phyloP scores from a whole-genome alignment of 2,329 filamentous ascomycete genomes.

The Verticillium albo-atrum region DNA sequence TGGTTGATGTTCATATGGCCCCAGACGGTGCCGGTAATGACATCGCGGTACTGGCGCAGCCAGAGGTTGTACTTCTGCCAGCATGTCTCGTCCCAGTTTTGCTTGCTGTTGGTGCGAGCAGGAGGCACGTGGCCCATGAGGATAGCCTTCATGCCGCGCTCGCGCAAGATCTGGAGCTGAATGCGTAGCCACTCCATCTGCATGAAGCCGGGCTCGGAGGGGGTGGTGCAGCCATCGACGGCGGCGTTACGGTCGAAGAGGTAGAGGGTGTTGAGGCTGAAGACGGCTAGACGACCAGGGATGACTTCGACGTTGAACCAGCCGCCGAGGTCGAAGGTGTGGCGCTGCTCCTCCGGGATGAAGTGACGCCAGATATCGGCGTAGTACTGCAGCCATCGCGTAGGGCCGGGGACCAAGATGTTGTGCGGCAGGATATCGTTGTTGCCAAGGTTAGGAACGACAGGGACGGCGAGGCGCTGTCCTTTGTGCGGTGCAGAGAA shows the following conservation, averaged over 20 bases:
- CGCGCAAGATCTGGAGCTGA: constrained; percentile 78
- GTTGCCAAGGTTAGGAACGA: constrained; percentile 90
- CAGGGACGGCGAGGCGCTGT: constrained; percentile 65
- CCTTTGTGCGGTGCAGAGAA: constrained; percentile 55
- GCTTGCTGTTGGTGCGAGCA: constrained; percentile 78
- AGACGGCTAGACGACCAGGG: constrained; percentile 76
- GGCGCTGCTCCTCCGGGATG: constrained; percentile 87
- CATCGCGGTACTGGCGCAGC: constrained; percentile 85
- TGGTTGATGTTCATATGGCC: constrained; percentile 99
- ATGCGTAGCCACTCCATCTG: constrained; percentile 95
- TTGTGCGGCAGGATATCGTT: constrained; percentile 98
- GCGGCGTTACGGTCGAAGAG: constrained; percentile 91
- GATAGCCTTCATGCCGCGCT: constrained; percentile 88
- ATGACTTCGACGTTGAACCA: constrained; percentile 96
- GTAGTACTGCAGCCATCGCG: constrained; percentile 77
- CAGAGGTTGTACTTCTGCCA: constrained; percentile 97
- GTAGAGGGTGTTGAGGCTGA: constrained; percentile 95
- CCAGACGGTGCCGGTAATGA: constrained; percentile 74
- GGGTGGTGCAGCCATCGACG: constrained; percentile 81
- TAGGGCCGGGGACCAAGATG: constrained; percentile 80
- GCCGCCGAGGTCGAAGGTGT: constrained; percentile 86
- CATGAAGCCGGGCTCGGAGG: constrained; percentile 82
- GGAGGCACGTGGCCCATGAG: constrained; percentile 92
- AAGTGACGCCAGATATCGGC: constrained; percentile 76
- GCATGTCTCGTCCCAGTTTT: constrained; percentile 91